Percentiles rank a stretch among this genome's conserved stretches.
phyloP scores from a whole-genome alignment of 179 eudicot species.

The Sideroxylon spinosum region DNA sequence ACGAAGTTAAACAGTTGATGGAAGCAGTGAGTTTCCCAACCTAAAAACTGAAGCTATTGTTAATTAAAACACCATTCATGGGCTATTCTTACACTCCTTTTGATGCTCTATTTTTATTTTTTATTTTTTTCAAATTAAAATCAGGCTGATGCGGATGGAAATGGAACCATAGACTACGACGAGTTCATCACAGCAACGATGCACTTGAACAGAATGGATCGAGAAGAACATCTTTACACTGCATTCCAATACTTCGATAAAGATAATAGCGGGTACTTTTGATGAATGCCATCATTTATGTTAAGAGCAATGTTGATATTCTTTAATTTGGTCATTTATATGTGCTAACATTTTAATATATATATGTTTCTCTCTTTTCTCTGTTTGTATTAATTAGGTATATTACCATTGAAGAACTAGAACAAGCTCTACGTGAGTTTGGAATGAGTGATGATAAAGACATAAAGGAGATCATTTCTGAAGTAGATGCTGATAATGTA shows the following conservation, averaged over 20 bases:
- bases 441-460: conserved; percentile 40
- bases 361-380: background rate
- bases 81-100: background rate
- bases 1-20: conserved; percentile 47
- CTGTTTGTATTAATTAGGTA: conserved; percentile 28
- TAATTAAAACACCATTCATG: background rate
- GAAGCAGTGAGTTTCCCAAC: conserved; percentile 40
- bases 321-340: too few species aligned
- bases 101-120: background rate
- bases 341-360: background rate
- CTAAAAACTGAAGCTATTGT: background rate
- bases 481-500: conserved; percentile 54
- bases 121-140: background rate
- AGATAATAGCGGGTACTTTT: conserved; percentile 50
- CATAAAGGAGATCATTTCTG: conserved; percentile 48
- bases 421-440: conserved; percentile 49
- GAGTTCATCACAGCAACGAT: conserved; percentile 61
- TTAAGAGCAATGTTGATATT: background rate
- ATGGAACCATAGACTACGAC: conserved; percentile 54
- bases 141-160: conserved; percentile 61
- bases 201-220: conserved; percentile 60
- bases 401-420: conserved; percentile 52
- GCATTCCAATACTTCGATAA: conserved; percentile 58
- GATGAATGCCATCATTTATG: background rate
- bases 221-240: conserved; percentile 56